Evolutionary conservation across 371 early-diverging fungal species (phyloP).

Genomic region (Haplosporangium sp.): DNA sequence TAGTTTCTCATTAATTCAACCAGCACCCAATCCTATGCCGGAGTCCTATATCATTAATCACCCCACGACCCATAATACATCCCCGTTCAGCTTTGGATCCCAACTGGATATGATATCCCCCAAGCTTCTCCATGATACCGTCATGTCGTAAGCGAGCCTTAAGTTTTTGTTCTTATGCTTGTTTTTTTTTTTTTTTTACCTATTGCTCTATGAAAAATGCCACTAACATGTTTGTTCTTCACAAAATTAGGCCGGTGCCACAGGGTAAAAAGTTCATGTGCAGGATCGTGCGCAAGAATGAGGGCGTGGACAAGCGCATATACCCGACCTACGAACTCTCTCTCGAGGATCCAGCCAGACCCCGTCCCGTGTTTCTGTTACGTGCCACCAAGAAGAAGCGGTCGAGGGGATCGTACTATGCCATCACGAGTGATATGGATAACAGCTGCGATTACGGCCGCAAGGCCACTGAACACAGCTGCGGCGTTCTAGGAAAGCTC

Average conservation of each 20-base stretch:
- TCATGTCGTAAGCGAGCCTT: constrained; percentile 51
- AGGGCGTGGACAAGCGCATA: constrained; percentile 72
- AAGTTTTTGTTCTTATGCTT: not conserved
- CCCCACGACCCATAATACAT: constrained; percentile 32
- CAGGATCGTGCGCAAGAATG: constrained; percentile 77
- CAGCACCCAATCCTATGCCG: constrained; percentile 41
- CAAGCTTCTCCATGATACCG: constrained; percentile 35
- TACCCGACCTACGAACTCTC: constrained; percentile 81
- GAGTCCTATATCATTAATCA: constrained; percentile 42
- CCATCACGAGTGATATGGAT: constrained; percentile 69
- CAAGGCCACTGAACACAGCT: constrained; percentile 25
- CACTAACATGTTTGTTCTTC: not conserved
- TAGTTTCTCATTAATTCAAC: constrained; percentile 20
- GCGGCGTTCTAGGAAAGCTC: constrained; percentile 35
- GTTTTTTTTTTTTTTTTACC: not conserved
- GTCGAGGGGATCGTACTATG: constrained; percentile 77
- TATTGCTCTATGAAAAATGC: not conserved
- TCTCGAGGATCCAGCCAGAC: constrained; percentile 66
- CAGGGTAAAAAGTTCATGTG: constrained; percentile 81
- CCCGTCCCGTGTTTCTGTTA: constrained; percentile 62
- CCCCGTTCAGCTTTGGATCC: constrained; percentile 41
- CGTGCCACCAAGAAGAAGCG: constrained; percentile 79
- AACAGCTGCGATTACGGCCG: constrained; percentile 17
- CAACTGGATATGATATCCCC: constrained; percentile 31
- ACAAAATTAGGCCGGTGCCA: constrained; percentile 70